phyloP scores from a whole-genome alignment of 805 yeast species.

The Candida manassasensis region DNA sequence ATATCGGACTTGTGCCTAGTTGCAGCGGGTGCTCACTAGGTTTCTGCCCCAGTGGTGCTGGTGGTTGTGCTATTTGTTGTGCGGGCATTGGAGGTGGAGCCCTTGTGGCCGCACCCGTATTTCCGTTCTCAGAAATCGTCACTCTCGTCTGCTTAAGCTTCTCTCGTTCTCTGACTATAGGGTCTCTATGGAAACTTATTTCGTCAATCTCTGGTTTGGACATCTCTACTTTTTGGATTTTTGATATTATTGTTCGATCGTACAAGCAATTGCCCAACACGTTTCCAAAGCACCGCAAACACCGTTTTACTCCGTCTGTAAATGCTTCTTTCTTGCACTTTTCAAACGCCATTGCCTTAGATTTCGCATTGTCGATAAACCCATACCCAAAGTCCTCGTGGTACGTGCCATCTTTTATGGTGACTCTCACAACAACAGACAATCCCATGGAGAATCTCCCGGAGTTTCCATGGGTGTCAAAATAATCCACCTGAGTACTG shows the following conservation, averaged over 20 bases:
- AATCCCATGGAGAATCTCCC: constrained; percentile 59
- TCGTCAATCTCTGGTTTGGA: constrained; percentile 26
- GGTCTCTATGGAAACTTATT: constrained; percentile 34
- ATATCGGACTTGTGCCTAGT: constrained; percentile 2
- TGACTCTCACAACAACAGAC: constrained; percentile 66
- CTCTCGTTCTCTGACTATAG: constrained; percentile 27
- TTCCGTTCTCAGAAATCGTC: constrained; percentile 4
- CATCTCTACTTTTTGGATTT: constrained; percentile 41
- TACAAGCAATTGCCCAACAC: constrained; percentile 81
- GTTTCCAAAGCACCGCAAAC: constrained; percentile 75
- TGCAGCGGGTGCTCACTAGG: constrained; percentile 2
- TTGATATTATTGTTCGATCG: constrained; percentile 60
- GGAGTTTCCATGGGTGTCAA: constrained; percentile 56
- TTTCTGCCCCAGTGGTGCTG: background rate
- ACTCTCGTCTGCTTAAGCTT: constrained; percentile 11
- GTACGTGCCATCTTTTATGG: constrained; percentile 74
- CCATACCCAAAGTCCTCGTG: constrained; percentile 80
- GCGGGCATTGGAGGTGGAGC: constrained; percentile 2
- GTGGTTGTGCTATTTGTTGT: constrained; percentile 3
- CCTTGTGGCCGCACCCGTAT: constrained; percentile 2
- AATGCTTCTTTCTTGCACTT: constrained; percentile 82
- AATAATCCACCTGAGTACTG: constrained; percentile 60
- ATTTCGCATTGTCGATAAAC: constrained; percentile 61
- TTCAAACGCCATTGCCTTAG: constrained; percentile 68
- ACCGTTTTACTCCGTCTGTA: constrained; percentile 78